These are phyloP conservation scores for Hansenula sp. DNA, from an alignment of 1,139 yeast genomes.

Conservation along the genomic window DNA sequence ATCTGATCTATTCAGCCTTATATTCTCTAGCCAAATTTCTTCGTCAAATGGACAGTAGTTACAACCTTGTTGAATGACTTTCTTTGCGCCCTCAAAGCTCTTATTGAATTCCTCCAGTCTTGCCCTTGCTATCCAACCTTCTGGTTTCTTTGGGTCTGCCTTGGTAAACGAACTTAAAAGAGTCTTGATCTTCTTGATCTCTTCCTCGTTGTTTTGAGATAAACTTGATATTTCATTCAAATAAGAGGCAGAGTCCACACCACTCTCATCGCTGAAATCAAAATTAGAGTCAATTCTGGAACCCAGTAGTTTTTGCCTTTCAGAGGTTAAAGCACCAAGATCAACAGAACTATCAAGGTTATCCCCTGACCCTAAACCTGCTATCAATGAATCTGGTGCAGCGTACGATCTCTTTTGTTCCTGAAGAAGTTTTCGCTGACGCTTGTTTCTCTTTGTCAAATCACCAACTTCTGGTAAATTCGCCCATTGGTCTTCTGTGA, in stretches of 20 bases:
- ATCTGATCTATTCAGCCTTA: conserved; percentile 57
- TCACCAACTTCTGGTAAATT: conserved; percentile 87
- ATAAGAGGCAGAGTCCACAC: conserved; percentile 35
- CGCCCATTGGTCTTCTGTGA: conserved; percentile 76
- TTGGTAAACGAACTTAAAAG: conserved; percentile 67
- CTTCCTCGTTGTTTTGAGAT: conserved; percentile 32
- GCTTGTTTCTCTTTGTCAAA: conserved; percentile 73
- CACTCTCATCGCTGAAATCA: conserved; percentile 20
- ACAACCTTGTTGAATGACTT: conserved; percentile 70
- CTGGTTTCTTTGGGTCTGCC: conserved; percentile 69
- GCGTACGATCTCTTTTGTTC: conserved; percentile 72
- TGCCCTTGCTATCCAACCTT: conserved; percentile 89
- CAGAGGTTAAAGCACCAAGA: conserved; percentile 31
- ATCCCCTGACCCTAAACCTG: conserved; percentile 26
- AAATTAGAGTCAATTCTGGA: conserved; percentile 33
- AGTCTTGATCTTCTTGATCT: conserved; percentile 52
- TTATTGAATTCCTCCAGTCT: conserved; percentile 68
- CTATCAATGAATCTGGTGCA: conserved; percentile 69
- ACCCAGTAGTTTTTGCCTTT: conserved; percentile 29
- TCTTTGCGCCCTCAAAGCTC: conserved; percentile 53
- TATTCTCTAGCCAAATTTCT: conserved; percentile 79
- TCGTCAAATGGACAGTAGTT: conserved; percentile 60
- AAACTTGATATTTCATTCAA: conserved; percentile 30
- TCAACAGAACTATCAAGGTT: conserved; percentile 25
- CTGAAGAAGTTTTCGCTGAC: conserved; percentile 62